Conservation (phyloP, 2,329 filamentous ascomycete species). For the Emericellopsis atlantica region DNA sequence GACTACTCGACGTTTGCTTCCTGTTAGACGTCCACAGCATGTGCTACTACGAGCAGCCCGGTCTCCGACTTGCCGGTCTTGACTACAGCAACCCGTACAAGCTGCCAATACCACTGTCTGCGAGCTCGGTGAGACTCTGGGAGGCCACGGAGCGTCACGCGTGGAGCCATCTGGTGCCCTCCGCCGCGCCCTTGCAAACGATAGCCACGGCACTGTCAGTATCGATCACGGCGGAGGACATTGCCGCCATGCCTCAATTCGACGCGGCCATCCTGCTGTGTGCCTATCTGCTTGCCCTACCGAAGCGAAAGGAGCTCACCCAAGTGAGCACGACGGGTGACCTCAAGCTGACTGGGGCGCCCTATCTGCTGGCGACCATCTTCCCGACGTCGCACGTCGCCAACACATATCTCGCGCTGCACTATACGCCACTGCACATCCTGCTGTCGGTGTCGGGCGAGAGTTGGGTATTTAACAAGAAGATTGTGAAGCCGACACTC, state of each 20-base stretch:
- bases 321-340: slow-evolving; percentile 8
- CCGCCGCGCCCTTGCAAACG: background rate
- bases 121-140: slow-evolving; percentile 33
- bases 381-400: slow-evolving; percentile 32
- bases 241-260: slow-evolving; percentile 20
- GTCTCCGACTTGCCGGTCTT: slow-evolving; percentile 18
- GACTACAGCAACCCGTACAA: slow-evolving; percentile 19
- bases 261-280: slow-evolving; percentile 28
- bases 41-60: slow-evolving; percentile 38
- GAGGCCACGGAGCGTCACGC: slow-evolving; percentile 27
- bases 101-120: slow-evolving; percentile 32
- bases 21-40: slow-evolving; percentile 42
- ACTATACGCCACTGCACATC: slow-evolving; percentile 44
- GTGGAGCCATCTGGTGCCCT: slow-evolving; percentile 26
- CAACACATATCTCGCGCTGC: slow-evolving; percentile 42
- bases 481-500: slow-evolving; percentile 27
- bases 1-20: slow-evolving; percentile 44
- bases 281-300: slow-evolving; percentile 22
- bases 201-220: slow-evolving; percentile 17
- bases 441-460: slow-evolving; percentile 46
- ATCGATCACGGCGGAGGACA: slow-evolving; percentile 18
- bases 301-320: slow-evolving; percentile 15
- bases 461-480: slow-evolving; percentile 44
- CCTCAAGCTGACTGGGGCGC: background rate
- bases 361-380: slow-evolving; percentile 9